A percentile compares a stretch with the other conserved stretches of the same genome.
Conservation (phyloP, 345 rosid genomes). For the Dimocarpus longan region DNA sequence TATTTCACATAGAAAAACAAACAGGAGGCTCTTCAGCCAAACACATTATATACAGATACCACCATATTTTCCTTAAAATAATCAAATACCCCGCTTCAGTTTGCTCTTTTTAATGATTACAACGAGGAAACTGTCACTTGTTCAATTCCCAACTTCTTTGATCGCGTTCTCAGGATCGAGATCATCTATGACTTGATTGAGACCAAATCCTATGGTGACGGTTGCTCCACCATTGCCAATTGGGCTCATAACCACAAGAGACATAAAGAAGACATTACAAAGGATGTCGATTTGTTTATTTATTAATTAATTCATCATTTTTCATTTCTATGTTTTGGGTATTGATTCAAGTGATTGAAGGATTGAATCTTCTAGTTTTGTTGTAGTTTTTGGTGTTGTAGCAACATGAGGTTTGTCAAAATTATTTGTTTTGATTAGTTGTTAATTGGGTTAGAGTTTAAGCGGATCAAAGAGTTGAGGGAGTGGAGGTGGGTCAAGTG, state of each 20-base stretch:
- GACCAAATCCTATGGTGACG: slow-evolving; percentile 43
- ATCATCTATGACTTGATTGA: slow-evolving; percentile 49
- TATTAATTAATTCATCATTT: neutral
- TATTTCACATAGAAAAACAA: neutral
- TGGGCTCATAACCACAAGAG: slow-evolving; percentile 77
- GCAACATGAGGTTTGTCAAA: neutral
- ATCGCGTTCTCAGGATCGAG: slow-evolving; percentile 69
- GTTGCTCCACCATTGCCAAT: slow-evolving; percentile 55
- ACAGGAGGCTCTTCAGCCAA: neutral
- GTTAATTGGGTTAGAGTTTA: slow-evolving; percentile 25
- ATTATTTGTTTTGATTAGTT: neutral
- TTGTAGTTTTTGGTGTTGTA: neutral
- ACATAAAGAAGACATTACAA: slow-evolving; percentile 56
- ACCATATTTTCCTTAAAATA: neutral
- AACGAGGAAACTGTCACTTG: too few relatives aligned
- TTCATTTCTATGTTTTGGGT: too few relatives aligned
- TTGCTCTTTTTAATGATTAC: neutral
- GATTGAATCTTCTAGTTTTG: neutral
- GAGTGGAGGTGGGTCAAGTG: slow-evolving; percentile 44
- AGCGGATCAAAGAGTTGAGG: slow-evolving; percentile 44
- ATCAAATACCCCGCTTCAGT: neutral
- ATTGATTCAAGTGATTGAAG: neutral
- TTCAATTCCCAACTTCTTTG: slow-evolving; percentile 51
- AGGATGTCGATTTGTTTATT: slow-evolving; percentile 37
- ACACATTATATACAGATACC: neutral